phyloP scores from a whole-genome alignment of 768 basidiomycete genomes.

The Amyloporia xantha region DNA sequence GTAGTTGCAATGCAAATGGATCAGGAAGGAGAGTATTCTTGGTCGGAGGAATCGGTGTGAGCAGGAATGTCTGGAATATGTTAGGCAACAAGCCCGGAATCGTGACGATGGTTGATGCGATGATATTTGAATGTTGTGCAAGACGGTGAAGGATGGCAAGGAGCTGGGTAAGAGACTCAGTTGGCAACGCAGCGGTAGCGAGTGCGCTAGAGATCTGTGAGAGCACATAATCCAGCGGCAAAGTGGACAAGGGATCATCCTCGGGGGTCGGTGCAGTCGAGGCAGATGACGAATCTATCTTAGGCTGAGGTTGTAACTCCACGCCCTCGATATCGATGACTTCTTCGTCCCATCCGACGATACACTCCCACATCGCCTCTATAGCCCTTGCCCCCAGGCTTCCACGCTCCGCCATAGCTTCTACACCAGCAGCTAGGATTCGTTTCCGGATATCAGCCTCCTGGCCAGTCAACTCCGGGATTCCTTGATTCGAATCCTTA shows the following conservation, averaged over 20 bases:
- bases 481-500: constrained; percentile 28
- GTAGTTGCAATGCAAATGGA: constrained; percentile 48
- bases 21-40: constrained; percentile 28
- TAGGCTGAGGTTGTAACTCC: constrained; percentile 33
- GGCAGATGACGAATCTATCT: constrained; percentile 9
- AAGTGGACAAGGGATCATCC: constrained; percentile 23
- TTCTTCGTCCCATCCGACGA: constrained; percentile 57
- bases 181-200: constrained; percentile 36
- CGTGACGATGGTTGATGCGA: constrained; percentile 44
- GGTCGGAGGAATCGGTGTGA: constrained; percentile 41
- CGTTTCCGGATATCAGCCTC: constrained; percentile 46
- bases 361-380: constrained; percentile 67
- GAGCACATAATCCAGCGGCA: constrained; percentile 41
- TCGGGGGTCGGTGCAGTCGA: constrained; percentile 19
- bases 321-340: constrained; percentile 32
- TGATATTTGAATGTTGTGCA: constrained; percentile 47
- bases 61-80: constrained; percentile 50
- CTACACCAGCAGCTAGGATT: constrained; percentile 59
- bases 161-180: constrained; percentile 47
- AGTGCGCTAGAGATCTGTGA: constrained; percentile 40
- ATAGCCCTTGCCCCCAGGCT: constrained; percentile 61
- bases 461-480: constrained; percentile 28
- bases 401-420: constrained; percentile 59
- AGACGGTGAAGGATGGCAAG: constrained; percentile 55
- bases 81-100: constrained; percentile 47